Percentiles rank a stretch among this genome's conserved stretches.
Conservation (phyloP, 2,329 filamentous ascomycete genomes). For the Botrytis pseudocinerea region DNA sequence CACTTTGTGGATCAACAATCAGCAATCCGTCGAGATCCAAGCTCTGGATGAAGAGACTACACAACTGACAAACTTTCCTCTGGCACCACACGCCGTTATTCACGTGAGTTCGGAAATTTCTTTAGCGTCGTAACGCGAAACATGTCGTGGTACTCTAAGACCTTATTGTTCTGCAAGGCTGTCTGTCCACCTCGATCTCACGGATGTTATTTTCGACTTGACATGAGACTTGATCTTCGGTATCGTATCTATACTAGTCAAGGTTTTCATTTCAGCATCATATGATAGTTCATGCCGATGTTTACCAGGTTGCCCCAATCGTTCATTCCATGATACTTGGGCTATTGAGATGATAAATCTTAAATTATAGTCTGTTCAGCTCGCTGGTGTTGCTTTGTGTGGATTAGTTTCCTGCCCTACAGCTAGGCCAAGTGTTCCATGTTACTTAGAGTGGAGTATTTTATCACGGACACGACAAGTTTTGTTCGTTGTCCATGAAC, state of each 20-base stretch:
- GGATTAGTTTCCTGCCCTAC: conserved; percentile 15
- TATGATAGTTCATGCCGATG: conserved; percentile 18
- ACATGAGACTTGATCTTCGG: conserved; percentile 18
- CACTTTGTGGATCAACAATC: conserved; percentile 63
- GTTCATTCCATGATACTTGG: conserved; percentile 21
- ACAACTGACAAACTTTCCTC: conserved; percentile 62
- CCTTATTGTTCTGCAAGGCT: conserved; percentile 24
- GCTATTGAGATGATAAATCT: conserved; percentile 13
- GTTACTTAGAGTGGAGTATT: conserved; percentile 6
- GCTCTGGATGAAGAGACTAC: conserved; percentile 72
- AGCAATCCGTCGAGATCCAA: conserved; percentile 64
- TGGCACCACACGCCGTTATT: conserved; percentile 76
- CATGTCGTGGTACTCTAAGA: conserved; percentile 24
- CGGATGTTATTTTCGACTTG: neutral
- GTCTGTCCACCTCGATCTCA: conserved; percentile 5
- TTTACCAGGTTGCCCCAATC: conserved; percentile 19
- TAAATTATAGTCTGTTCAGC: neutral
- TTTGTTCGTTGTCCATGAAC: conserved; percentile 23
- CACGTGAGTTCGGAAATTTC: conserved; percentile 62
- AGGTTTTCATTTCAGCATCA: conserved; percentile 3
- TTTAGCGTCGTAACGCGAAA: conserved; percentile 23
- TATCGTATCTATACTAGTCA: conserved; percentile 8
- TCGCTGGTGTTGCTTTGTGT: conserved; percentile 7
- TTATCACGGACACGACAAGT: conserved; percentile 11
- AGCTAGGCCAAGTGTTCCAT: conserved; percentile 16